Percentiles rank a stretch among this genome's conserved stretches.
phyloP scores from a whole-genome alignment of 2,329 filamentous ascomycete species.

The Trichoderma pleuroti region DNA sequence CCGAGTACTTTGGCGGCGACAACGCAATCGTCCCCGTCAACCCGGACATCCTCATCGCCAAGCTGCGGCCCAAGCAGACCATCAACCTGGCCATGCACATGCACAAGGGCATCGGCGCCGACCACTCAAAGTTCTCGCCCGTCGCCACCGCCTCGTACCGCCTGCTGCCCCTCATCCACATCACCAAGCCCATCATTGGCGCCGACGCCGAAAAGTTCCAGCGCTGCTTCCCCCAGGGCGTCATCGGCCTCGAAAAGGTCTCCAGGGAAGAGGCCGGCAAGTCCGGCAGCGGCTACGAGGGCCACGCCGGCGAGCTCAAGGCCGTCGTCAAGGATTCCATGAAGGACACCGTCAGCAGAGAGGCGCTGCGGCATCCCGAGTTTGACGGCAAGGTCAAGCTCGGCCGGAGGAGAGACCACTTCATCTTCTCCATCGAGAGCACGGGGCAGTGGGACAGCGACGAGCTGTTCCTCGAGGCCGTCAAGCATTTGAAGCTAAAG shows the following conservation, averaged over 20 bases:
- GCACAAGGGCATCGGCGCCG: slow-evolving; percentile 87
- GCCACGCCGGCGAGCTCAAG: slow-evolving; percentile 74
- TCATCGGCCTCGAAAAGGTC: slow-evolving; percentile 75
- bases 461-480: slow-evolving; percentile 84
- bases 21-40: slow-evolving; percentile 72
- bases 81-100: slow-evolving; percentile 88
- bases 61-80: slow-evolving; percentile 84
- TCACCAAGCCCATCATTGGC: slow-evolving; percentile 78
- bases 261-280: slow-evolving; percentile 61
- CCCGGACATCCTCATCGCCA: slow-evolving; percentile 90
- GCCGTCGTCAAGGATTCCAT: slow-evolving; percentile 85
- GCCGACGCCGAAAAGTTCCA: slow-evolving; percentile 85
- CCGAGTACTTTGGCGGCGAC: slow-evolving; percentile 63
- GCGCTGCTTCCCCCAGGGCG: slow-evolving; percentile 82
- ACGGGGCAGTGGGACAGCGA: slow-evolving; percentile 94
- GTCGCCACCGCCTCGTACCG: slow-evolving; percentile 94
- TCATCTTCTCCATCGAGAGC: slow-evolving; percentile 95
- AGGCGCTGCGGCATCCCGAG: slow-evolving; percentile 85
- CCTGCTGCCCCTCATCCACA: slow-evolving; percentile 82
- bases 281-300: slow-evolving; percentile 64
- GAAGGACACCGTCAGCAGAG: slow-evolving; percentile 91
- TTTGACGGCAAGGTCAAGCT: slow-evolving; percentile 96
- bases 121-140: slow-evolving; percentile 96
- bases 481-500: slow-evolving; percentile 83
- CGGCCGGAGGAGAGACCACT: slow-evolving; percentile 86